Base-by-base conservation (phyloP, 2,329 filamentous ascomycete genomes). In the Sarocladium oryzae region DNA sequence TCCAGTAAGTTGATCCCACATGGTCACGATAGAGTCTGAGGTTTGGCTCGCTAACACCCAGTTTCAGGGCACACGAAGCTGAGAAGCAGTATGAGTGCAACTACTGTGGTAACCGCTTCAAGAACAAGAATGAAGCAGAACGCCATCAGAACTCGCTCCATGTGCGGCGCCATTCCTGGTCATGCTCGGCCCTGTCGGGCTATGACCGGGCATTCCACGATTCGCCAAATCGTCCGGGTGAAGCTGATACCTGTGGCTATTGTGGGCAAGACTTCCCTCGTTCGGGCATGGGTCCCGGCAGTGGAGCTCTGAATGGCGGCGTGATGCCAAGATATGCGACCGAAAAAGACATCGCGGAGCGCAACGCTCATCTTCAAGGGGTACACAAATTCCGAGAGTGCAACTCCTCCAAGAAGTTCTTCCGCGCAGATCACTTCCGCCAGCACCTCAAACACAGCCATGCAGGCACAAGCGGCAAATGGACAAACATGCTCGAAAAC, bases 391-490 rank as follows among this genome's bases (percentile, higher is more conserved):
- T 96, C 66, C 84, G 90, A 56, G 93, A 97, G 71, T 99, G 93
- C 78, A 99, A 99, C 67, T 90, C 93, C 62, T 87, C 88, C 58
- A 99, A 99, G 76, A 97, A 97, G 67, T 99, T 99, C 68, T 99
- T 88, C 73, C 82, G 93, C 33, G 93, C 93, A 30, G 93, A 99
- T 67, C 93, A 99, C 67, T 99, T 99, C 76, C 84, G 93, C 54
- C 93, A 99, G 69, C 93, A 99, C 69, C 75, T 99, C 53, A 99
- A 97, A 75, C 93, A 99, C 67, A 96, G 90, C 66, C 93, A 97
- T 69, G 89, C 88, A 33, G 93, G 93, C 32, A 92, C 89, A 1
- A 96, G 90, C 68, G 93, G 93, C 28, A 97, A 97, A 69, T 99
- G 93, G 93, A 99, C 93, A 11, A 97, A 97, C 68, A 91, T 96